These are phyloP conservation scores for Lagenaria siceraria DNA, from an alignment of 306 rosid genomes.

Conservation along the genomic window DNA sequence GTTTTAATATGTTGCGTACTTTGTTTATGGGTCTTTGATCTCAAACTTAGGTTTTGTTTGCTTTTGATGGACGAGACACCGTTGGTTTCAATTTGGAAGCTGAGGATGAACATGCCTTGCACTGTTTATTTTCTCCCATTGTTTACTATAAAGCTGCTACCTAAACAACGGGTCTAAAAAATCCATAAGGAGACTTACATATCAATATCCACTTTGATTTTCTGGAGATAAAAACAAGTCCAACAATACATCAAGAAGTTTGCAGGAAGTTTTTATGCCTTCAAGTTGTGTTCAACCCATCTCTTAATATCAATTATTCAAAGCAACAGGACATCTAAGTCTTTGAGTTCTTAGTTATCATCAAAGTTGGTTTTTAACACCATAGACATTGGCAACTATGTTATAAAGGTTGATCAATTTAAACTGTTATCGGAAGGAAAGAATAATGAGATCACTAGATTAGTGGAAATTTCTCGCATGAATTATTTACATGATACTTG, in stretches of 20 bases:
- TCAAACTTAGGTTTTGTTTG: not conserved
- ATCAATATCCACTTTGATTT: not conserved
- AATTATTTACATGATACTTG: not conserved
- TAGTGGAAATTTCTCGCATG: not conserved
- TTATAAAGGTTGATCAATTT: not conserved
- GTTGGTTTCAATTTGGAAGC: not conserved
- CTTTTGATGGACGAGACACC: not conserved
- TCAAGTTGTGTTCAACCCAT: not conserved
- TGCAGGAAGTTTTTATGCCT: not conserved
- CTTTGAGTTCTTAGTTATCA: not conserved
- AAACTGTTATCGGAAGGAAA: not conserved
- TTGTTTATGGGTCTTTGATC: not conserved
- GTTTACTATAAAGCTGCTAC: not conserved
- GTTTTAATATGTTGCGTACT: not conserved
- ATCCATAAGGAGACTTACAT: not conserved
- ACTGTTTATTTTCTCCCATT: not conserved
- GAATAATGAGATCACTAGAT: not conserved
- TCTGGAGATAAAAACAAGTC: not conserved
- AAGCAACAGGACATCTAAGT: not conserved
- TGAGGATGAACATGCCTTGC: not conserved
- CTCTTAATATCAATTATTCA: not conserved
- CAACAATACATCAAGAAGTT: not conserved
- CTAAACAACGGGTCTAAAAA: not conserved
- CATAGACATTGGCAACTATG: not conserved
- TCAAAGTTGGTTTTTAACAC: not conserved